Evolutionary conservation across 179 eudicot genomes (phyloP).

Genomic region (Sideroxylon spinosum): DNA sequence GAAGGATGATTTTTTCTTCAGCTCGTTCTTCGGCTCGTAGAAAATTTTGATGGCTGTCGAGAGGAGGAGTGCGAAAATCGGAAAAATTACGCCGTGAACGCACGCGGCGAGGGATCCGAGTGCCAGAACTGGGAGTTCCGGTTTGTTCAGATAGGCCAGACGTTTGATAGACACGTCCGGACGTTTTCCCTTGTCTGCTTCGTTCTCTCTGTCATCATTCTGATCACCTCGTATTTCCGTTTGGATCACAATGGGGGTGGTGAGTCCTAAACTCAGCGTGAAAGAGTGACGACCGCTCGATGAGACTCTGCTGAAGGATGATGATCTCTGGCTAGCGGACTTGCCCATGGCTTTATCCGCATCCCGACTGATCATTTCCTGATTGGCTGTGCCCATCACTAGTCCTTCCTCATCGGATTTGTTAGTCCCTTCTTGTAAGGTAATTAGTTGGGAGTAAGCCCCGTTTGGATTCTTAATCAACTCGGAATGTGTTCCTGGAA

Average conservation of each 20-base stretch:
- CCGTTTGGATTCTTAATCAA: conserved; percentile 61
- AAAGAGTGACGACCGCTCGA: conserved; percentile 52
- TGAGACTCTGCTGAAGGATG: conserved; percentile 49
- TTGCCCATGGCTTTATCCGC: conserved; percentile 27
- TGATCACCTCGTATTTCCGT: conserved; percentile 7
- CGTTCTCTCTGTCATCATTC: conserved; percentile 16
- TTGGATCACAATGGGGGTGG: conserved; percentile 33
- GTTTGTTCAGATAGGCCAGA: conserved; percentile 54
- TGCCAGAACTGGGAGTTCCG: conserved; percentile 56
- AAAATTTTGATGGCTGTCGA: conserved; percentile 61
- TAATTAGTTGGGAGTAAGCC: conserved; percentile 65
- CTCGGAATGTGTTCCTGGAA: conserved; percentile 62
- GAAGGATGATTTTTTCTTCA: conserved; percentile 43
- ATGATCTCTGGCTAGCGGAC: conserved; percentile 38
- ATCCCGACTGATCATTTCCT: conserved; percentile 11
- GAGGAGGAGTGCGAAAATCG: conserved; percentile 55
- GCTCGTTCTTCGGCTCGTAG: conserved; percentile 46
- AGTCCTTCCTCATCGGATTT: conserved; percentile 24
- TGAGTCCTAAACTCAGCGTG: conserved; percentile 28
- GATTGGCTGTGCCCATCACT: conserved; percentile 17
- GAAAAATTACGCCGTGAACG: conserved; percentile 55
- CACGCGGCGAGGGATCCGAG: conserved; percentile 63
- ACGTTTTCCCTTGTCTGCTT: conserved; percentile 20
- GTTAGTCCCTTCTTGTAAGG: conserved; percentile 52
- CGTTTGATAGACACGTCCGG: conserved; percentile 40